Percentiles rank a stretch among this genome's conserved stretches.
Evolutionary conservation across 768 basidiomycete genomes (phyloP).

Genomic region (Infundibulicybe gibba): DNA sequence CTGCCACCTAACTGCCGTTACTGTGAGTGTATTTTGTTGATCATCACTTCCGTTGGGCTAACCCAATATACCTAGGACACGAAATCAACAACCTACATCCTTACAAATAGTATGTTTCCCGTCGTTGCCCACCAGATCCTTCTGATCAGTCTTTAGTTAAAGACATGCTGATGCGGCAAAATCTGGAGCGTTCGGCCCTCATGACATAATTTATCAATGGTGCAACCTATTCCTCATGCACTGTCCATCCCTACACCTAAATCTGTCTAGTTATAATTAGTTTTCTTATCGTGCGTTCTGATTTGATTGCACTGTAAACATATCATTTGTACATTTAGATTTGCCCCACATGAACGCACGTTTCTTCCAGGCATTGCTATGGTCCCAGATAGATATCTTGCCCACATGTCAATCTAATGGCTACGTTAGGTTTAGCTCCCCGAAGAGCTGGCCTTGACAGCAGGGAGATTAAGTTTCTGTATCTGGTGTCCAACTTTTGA

Average conservation of each 20-base stretch:
- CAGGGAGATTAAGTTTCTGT: neutral
- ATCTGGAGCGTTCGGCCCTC: slow-evolving; percentile 36
- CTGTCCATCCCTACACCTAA: neutral
- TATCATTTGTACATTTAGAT: no score
- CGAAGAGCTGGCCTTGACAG: no score
- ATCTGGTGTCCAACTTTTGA: slow-evolving; percentile 35
- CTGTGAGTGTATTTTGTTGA: slow-evolving; percentile 34
- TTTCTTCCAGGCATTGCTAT: no score
- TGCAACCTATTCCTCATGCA: neutral
- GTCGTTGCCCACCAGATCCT: neutral
- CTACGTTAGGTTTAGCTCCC: no score
- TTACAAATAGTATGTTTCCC: slow-evolving; percentile 36
- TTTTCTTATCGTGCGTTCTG: neutral
- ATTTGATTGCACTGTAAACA: no score
- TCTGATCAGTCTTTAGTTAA: slow-evolving; percentile 27
- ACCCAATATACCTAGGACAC: slow-evolving; percentile 39
- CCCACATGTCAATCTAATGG: no score
- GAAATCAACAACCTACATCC: slow-evolving; percentile 49
- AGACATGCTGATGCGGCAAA: slow-evolving; percentile 43
- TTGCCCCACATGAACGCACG: no score
- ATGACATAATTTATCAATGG: slow-evolving; percentile 15
- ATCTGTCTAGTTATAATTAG: slow-evolving; percentile 1
- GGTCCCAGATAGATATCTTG: no score
- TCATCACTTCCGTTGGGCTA: neutral
- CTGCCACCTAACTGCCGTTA: slow-evolving; percentile 66